Evolutionary conservation across 1,284 basidiomycete genomes (phyloP), one percentile per base, ranked within the genome.

Genomic region (Sporisorium iseilematis-ciliati): DNA sequence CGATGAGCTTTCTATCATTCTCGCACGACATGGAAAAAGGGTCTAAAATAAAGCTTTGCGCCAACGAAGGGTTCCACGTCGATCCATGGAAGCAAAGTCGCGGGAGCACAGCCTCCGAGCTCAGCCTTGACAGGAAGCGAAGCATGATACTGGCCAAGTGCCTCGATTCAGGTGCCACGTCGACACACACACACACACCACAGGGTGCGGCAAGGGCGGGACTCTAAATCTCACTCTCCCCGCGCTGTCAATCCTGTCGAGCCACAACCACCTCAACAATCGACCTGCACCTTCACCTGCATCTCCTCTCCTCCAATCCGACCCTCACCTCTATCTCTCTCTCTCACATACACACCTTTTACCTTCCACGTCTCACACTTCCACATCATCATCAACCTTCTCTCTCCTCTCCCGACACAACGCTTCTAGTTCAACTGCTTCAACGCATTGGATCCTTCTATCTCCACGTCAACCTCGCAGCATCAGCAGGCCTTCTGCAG

Each of bases 391-490:
- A n/a, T n/a, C 31, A 29, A 18, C 33, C 33, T 38, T 45, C 31
- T 29, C n/a, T 6, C 52, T 21, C n/a, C 31, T 23, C 49, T 42
- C 33, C 25, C 35, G 31, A 18, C 46, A 55, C 53, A 23, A 50
- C 25, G 26, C 58, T 43, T 45, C 41, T 33, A 31, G 25, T 46
- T 43, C 33, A n/a, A 61, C 25, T 61, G 68, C 68, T 61, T 71
- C 68, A 71, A 71, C 68, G 68, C 68, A 50, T 49, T 46, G 49
- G 54, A 54, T 46, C 35, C n/a, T 18, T 35, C 45, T 56, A 20
- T 31, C n/a, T 54, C 59, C 57, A 63, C 56, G 40, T 62, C 46
- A 20, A 50, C 43, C 45, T 48, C 55, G 41, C 52, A 42, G 23
- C 51, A 25, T 33, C 38, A 41, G 38, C 51, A 12, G 23, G 33